These are phyloP conservation scores for Clavaria fumosa DNA, from an alignment of 768 basidiomycete genomes.

Conservation along the genomic window DNA sequence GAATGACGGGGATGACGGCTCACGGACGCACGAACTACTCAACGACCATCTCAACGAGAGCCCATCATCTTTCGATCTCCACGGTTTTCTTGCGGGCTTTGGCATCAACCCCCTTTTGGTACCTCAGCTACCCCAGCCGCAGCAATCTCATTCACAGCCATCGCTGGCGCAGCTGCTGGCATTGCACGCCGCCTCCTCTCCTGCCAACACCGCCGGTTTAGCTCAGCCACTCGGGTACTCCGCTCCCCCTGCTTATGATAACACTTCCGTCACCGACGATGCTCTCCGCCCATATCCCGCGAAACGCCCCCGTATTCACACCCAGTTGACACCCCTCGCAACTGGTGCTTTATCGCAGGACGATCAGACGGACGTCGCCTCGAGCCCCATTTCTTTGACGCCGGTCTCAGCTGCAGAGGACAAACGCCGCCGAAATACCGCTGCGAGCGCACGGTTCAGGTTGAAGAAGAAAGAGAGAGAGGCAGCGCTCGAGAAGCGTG, in stretches of 20 bases:
- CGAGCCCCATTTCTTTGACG: slow-evolving; percentile 16
- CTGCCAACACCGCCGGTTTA: slow-evolving; percentile 15
- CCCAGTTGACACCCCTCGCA: slow-evolving; percentile 25
- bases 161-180: slow-evolving; percentile 62
- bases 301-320: slow-evolving; percentile 46
- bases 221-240: slow-evolving; percentile 13
- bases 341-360: no score
- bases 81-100: slow-evolving; percentile 23
- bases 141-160: slow-evolving; percentile 23
- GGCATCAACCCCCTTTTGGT: slow-evolving; percentile 28
- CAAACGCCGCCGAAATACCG: slow-evolving; percentile 87
- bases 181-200: slow-evolving; percentile 25
- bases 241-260: slow-evolving; percentile 13
- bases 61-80: slow-evolving; percentile 22
- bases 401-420: slow-evolving; percentile 54
- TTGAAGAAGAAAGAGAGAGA: slow-evolving; percentile 95
- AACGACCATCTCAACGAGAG: slow-evolving; percentile 17
- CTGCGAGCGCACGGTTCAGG: slow-evolving; percentile 84
- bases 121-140: slow-evolving; percentile 19
- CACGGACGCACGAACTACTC: slow-evolving; percentile 33
- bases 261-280: slow-evolving; percentile 9
- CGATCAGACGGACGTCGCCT: slow-evolving; percentile 12
- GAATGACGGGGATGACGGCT: slow-evolving; percentile 28
- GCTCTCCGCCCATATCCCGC: slow-evolving; percentile 20
- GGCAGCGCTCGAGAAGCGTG: slow-evolving; percentile 69